Conservation (phyloP, 208 protist species). For the Acanthamoeba rhysodes region DNA sequence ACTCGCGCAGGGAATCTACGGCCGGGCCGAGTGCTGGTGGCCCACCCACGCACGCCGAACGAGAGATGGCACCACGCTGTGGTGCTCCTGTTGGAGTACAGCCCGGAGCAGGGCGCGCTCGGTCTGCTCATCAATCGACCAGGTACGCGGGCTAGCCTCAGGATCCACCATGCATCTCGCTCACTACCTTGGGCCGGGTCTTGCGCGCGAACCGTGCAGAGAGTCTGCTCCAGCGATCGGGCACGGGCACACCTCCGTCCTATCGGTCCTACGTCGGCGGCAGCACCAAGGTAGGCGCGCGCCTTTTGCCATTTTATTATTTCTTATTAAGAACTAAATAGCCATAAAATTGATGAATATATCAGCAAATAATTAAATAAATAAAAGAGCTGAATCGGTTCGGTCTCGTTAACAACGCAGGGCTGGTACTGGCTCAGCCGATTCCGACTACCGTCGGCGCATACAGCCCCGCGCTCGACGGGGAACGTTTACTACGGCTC, state of each 20-base stretch:
- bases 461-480: neutral
- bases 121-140: conserved; percentile 24
- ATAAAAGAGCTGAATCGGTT: too few relatives aligned
- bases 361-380: too few relatives aligned
- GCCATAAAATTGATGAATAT: too few relatives aligned
- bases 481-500: neutral
- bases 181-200: neutral
- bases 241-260: neutral
- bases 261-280: conserved; percentile 16
- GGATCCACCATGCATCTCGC: too few relatives aligned
- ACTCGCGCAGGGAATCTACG: neutral
- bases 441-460: neutral
- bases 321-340: too few relatives aligned
- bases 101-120: conserved; percentile 5
- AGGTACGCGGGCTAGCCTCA: neutral
- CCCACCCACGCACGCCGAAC: neutral
- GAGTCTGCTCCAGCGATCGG: neutral
- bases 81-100: neutral
- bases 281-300: neutral
- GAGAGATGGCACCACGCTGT: neutral
- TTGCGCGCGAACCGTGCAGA: neutral
- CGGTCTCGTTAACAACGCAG: neutral
- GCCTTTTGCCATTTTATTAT: too few relatives aligned
- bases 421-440: conserved; percentile 40
- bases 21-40: conserved; percentile 12